Base-by-base conservation (phyloP, 352 stramenopile species). In the Plasmopara halstedii region DNA sequence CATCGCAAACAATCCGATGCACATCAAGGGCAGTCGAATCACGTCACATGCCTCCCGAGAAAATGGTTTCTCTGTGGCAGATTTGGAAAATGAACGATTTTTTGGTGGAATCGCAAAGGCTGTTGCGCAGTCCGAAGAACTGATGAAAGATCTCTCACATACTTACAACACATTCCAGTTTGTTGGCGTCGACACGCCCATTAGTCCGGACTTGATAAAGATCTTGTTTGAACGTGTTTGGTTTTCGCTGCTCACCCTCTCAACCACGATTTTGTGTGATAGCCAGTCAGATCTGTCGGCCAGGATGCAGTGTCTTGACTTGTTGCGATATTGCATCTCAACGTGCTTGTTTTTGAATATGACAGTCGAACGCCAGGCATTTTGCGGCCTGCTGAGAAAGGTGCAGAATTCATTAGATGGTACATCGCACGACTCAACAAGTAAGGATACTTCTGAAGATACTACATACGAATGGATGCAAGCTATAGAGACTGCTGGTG, bases 181-280 rank as follows among this genome's bases (percentile, higher is more conserved):
- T 29, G 77, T 97, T 6, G 84, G 87, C n/a, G 74, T 97, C 7
- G 87, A 97, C 46, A 70, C 83, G 1, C 76, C 70, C 20, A 92
- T 94, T 49, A 94, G 83, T 42, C 80, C 80, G 3, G 88, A 97
- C 26, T 59, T 97, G 20, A 93, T 97, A 55, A 95, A 95, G 51
- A 62, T 94, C 11, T 67, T 97, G 8, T 96, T 97, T 25, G 76
- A 94, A 42, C 77, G 89, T 6, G 90, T 94, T n/a, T 99, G 93
- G 91, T 97, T 98, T 55, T 89, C 96, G 33, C 84, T 98, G 42
- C 74, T 92, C n/a, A 74, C 83, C 22, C 60, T 95, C 0, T 81
- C 80, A 22, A 92, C 79, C 6, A 88, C 74, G 1, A 94, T 94
- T 42, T 49, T 95, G 37, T 79, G 76, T 22, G 83, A 89, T 50